Evolutionary conservation across 371 early-diverging fungal genomes (phyloP).

Genomic region (Mucor irregularis): DNA sequence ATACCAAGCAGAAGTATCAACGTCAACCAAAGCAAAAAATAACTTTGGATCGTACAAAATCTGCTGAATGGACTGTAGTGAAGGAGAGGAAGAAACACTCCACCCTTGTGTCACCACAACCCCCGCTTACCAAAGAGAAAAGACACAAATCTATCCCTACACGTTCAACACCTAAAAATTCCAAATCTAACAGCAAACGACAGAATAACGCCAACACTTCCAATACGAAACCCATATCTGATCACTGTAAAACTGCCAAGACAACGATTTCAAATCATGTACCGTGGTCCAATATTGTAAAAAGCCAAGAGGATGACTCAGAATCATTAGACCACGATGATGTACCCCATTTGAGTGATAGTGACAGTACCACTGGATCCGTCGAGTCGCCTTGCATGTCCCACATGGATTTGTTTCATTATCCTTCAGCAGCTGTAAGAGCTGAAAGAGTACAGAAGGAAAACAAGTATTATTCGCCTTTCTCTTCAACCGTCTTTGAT

Average conservation of each 20-base stretch:
- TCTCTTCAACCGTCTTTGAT: conserved; percentile 24
- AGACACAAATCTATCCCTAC: neutral
- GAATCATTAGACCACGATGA: no score
- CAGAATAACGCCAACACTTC: neutral
- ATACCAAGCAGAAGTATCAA: neutral
- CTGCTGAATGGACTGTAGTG: neutral
- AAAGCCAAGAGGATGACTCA: neutral
- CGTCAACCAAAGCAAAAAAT: neutral
- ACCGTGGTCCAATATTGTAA: neutral
- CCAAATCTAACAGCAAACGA: neutral
- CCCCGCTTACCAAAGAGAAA: neutral
- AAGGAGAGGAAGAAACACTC: neutral
- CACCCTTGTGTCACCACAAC: neutral
- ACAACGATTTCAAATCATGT: neutral
- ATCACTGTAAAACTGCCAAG: neutral
- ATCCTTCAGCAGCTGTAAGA: neutral
- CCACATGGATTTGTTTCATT: neutral
- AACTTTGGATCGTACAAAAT: neutral
- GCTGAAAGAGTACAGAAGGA: neutral
- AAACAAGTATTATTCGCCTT: conserved; percentile 20
- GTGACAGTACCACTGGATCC: conserved; percentile 9
- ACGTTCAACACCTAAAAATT: neutral
- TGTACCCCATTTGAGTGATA: conserved; percentile 15
- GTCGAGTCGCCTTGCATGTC: conserved; percentile 4
- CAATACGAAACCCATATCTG: neutral